These are phyloP conservation scores for Proteromonas lacertae DNA, from an alignment of 352 stramenopile species.

Conservation along the genomic window DNA sequence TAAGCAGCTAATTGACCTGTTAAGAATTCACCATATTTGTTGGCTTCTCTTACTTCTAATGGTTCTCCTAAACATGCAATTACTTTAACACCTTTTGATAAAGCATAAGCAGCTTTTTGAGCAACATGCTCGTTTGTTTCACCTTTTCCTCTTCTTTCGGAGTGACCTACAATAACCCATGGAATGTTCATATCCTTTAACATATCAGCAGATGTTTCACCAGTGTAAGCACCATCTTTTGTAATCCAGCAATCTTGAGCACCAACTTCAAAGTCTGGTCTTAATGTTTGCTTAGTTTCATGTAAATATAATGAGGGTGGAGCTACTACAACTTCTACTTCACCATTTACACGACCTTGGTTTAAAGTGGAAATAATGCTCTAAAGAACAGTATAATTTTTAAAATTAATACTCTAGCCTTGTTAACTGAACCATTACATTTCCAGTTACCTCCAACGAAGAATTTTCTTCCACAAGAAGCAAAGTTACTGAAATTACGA, in stretches of 20 bases:
- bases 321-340: neutral
- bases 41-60: conserved; percentile 37
- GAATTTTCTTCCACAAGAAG: too few species aligned
- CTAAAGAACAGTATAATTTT: too few species aligned
- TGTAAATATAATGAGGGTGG: neutral
- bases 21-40: conserved; percentile 37
- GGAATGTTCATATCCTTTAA: conserved; percentile 21
- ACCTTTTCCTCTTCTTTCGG: conserved; percentile 42
- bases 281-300: conserved; percentile 1
- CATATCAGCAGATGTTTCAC: conserved; percentile 42
- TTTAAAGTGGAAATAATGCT: neutral
- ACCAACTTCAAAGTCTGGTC: conserved; percentile 4
- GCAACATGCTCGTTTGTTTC: conserved; percentile 45
- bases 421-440: too few species aligned
- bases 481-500: too few species aligned
- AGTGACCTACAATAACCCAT: conserved; percentile 45
- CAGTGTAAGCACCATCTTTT: conserved; percentile 40
- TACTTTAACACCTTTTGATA: conserved; percentile 39
- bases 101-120: conserved; percentile 29
- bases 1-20: conserved; percentile 48
- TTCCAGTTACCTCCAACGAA: too few species aligned
- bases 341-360: neutral
- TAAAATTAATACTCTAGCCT: too few species aligned
- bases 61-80: conserved; percentile 72
- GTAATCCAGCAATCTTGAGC: conserved; percentile 7